These are phyloP conservation scores for Chlamydomonas eustigma DNA, from an alignment of 139 green algal genomes.

Conservation along the genomic window DNA sequence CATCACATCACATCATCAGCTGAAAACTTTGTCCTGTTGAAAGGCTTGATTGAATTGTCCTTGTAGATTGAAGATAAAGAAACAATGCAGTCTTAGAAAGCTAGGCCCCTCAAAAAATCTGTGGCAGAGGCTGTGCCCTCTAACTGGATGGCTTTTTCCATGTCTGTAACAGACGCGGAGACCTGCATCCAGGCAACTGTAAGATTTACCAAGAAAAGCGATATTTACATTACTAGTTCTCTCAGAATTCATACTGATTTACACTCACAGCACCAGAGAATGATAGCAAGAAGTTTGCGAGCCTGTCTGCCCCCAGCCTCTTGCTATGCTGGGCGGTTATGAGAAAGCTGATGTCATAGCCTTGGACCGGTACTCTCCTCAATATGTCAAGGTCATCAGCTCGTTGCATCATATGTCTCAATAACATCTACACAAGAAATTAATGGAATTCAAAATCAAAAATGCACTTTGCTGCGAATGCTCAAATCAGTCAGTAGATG, in stretches of 20 bases:
- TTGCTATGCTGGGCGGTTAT: background rate
- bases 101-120: background rate
- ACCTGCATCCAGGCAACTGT: background rate
- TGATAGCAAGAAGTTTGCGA: background rate
- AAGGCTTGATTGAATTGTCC: background rate
- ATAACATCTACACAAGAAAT: background rate
- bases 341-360: background rate
- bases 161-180: background rate
- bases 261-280: background rate
- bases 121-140: background rate
- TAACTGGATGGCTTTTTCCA: background rate
- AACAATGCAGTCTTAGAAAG: background rate
- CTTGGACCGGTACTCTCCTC: background rate
- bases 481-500: no score
- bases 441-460: no score
- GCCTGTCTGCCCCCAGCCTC: background rate
- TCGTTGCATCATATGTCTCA: background rate
- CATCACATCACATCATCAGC: background rate
- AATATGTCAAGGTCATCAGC: background rate
- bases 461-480: no score
- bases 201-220: background rate
- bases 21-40: background rate
- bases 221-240: background rate
- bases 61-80: no score
- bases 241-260: background rate